A percentile compares a stretch with the other conserved stretches of the same genome.
Evolutionary conservation across 2,329 filamentous ascomycete species (phyloP).

Genomic region (Fusarium ambrosium): DNA sequence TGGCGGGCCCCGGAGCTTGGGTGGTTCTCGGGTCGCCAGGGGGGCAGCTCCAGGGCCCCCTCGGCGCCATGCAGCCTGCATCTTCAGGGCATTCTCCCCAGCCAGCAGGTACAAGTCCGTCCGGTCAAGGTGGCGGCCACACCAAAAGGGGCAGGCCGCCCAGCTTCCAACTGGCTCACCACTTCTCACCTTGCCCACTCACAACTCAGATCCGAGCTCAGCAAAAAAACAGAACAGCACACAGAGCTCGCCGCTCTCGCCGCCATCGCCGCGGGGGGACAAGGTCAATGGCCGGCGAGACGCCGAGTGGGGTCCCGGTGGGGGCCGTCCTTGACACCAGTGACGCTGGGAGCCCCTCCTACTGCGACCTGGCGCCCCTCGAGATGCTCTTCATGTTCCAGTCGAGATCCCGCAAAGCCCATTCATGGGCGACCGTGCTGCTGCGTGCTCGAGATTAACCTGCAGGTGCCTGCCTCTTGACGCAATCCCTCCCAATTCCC

Average conservation of each 20-base stretch:
- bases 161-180: constrained; percentile 12
- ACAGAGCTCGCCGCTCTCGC: constrained; percentile 17
- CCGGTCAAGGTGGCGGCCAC: constrained; percentile 15
- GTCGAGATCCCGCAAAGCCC: constrained; percentile 1
- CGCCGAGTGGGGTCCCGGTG: constrained; percentile 45
- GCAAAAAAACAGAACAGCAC: constrained; percentile 18
- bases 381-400: constrained; percentile 24
- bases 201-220: constrained; percentile 38
- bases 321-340: constrained; percentile 35
- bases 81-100: constrained; percentile 1
- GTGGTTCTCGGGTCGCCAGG: constrained; percentile 5
- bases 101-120: not conserved
- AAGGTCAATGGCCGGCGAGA: constrained; percentile 43
- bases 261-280: constrained; percentile 33
- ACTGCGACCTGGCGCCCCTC: constrained; percentile 26
- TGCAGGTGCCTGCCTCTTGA: not conserved
- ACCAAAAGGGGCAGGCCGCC: constrained; percentile 24
- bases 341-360: constrained; percentile 41
- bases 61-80: constrained; percentile 10
- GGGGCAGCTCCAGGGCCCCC: constrained; percentile 5
- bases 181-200: constrained; percentile 19
- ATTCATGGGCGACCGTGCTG: constrained; percentile 28
- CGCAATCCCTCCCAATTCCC: constrained; percentile 16
- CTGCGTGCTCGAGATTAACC: constrained; percentile 20
- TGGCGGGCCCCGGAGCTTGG: constrained; percentile 6